Conservation (phyloP, 2,329 filamentous ascomycete genomes). For the Cadophora luteo-olivacea region DNA sequence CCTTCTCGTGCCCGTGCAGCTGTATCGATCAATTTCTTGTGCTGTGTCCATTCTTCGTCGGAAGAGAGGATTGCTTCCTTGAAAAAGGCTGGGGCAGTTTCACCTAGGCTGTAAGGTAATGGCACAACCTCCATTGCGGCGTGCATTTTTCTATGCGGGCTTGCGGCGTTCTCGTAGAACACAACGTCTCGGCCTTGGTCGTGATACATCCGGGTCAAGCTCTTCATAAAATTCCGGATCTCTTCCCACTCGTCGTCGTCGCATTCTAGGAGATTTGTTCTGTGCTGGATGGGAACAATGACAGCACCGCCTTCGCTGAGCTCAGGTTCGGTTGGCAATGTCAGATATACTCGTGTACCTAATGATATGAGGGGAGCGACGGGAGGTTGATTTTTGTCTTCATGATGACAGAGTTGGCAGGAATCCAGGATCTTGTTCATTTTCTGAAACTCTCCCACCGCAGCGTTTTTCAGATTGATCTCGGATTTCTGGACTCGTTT, state of each 20-base stretch:
- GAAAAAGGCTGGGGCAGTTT: constrained; percentile 93
- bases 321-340: constrained; percentile 88
- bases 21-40: constrained; percentile 94
- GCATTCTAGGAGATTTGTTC: constrained; percentile 91
- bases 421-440: constrained; percentile 85
- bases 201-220: constrained; percentile 90
- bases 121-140: constrained; percentile 87
- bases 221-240: constrained; percentile 99
- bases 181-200: constrained; percentile 90
- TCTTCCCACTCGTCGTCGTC: constrained; percentile 99
- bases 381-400: constrained; percentile 78
- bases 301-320: constrained; percentile 82
- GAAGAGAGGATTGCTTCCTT: constrained; percentile 87
- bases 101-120: constrained; percentile 88
- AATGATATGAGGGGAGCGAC: constrained; percentile 86
- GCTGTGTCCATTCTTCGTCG: constrained; percentile 95
- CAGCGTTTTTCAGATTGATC: constrained; percentile 83
- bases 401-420: constrained; percentile 91
- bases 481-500: constrained; percentile 88
- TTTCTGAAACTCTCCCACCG: constrained; percentile 88
- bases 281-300: constrained; percentile 88
- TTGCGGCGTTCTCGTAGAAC: constrained; percentile 96
- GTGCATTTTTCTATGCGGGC: constrained; percentile 78
- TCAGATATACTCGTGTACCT: constrained; percentile 85
- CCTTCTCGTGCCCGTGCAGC: constrained; percentile 68